These are phyloP conservation scores for Firmiana major DNA, from an alignment of 345 rosid genomes.

Conservation along the genomic window DNA sequence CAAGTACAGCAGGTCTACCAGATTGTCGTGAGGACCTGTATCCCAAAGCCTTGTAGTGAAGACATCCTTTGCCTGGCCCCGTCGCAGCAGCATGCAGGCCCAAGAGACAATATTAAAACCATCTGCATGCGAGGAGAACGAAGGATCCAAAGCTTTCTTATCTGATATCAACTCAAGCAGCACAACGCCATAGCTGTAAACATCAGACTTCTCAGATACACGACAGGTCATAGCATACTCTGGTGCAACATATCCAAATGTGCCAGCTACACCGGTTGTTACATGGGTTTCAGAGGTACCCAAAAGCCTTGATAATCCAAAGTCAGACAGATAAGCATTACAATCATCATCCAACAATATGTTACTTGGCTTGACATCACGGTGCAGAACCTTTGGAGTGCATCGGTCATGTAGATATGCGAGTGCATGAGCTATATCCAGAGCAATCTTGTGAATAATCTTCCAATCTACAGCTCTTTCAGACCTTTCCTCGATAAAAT, in stretches of 20 bases:
- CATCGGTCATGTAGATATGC: slow-evolving; percentile 38
- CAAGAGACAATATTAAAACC: slow-evolving; percentile 41
- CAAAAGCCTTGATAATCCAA: slow-evolving; percentile 40
- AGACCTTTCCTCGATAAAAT: slow-evolving; percentile 52
- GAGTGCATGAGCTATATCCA: slow-evolving; percentile 35
- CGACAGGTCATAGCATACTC: slow-evolving; percentile 47
- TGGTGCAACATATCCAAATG: slow-evolving; percentile 40
- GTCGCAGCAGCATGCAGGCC: slow-evolving; percentile 35
- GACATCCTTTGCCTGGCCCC: slow-evolving; percentile 39
- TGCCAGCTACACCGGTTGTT: slow-evolving; percentile 36
- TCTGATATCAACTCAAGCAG: slow-evolving; percentile 36
- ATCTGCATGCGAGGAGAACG: slow-evolving; percentile 31
- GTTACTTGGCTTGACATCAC: slow-evolving; percentile 44
- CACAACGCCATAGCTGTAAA: slow-evolving; percentile 40
- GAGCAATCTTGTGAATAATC: slow-evolving; percentile 35
- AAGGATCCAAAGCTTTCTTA: slow-evolving; percentile 42
- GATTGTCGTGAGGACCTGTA: slow-evolving; percentile 45
- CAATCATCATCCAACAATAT: slow-evolving; percentile 31
- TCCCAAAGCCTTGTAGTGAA: slow-evolving; percentile 57
- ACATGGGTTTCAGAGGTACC: slow-evolving; percentile 41
- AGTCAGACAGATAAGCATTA: slow-evolving; percentile 38
- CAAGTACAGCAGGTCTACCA: slow-evolving; percentile 49
- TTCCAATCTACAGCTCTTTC: slow-evolving; percentile 34
- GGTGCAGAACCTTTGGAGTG: slow-evolving; percentile 35
- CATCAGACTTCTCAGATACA: slow-evolving; percentile 42